Percentiles rank a stretch among this genome's conserved stretches.
Conservation (phyloP, 805 yeast genomes). For the Zygosaccharomyces siamensis region DNA sequence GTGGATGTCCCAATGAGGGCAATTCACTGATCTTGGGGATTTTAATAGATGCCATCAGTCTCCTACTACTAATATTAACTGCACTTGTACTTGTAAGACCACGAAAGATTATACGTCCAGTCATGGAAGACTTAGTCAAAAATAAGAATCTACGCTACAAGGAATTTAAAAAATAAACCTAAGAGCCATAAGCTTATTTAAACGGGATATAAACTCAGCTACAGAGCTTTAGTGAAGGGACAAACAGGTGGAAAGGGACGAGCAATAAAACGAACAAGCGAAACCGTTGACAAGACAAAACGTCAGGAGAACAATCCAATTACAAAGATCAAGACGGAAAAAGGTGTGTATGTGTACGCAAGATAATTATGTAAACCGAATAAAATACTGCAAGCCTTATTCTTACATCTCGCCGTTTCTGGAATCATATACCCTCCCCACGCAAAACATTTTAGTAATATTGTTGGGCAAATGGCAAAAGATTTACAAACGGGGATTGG, state of each 20-base stretch:
- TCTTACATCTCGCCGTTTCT: not conserved
- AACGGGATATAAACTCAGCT: slow-evolving; percentile 12
- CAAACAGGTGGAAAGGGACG: too few species aligned
- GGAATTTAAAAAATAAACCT: too few species aligned
- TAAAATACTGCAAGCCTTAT: not conserved
- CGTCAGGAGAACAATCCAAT: too few species aligned
- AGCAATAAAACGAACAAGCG: too few species aligned
- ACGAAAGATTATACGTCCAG: not conserved
- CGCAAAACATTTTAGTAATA: not conserved
- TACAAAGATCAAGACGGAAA: not conserved
- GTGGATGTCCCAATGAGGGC: slow-evolving; percentile 35
- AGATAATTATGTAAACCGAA: too few species aligned
- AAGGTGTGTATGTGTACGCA: not conserved
- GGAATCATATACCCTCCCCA: not conserved
- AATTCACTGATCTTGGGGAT: slow-evolving; percentile 24
- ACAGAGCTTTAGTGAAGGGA: slow-evolving; percentile 7
- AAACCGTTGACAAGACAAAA: too few species aligned
- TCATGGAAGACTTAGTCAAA: not conserved
- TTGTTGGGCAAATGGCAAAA: too few species aligned
- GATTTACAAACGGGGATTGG: not conserved
- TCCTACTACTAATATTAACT: not conserved
- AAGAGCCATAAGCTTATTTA: too few species aligned
- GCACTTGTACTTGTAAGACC: slow-evolving; percentile 1
- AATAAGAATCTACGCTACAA: not conserved
- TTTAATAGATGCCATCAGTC: slow-evolving; percentile 6